Evolutionary conservation across 2,329 filamentous ascomycete species (phyloP).

Genomic region (Penicillium sp.): DNA sequence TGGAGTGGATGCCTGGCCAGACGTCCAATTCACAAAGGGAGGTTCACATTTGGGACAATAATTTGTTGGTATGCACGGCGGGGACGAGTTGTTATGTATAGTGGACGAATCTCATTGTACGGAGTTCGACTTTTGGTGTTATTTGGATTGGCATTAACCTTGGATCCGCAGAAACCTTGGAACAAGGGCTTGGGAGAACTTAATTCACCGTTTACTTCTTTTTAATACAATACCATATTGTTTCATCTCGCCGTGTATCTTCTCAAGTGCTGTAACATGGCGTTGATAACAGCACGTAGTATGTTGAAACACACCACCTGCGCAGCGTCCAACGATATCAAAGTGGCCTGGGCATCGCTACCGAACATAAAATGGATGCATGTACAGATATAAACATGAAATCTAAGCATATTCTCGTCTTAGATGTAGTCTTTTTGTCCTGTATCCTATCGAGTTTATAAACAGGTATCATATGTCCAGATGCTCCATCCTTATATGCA

Average conservation of each 20-base stretch:
- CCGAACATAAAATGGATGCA: background rate
- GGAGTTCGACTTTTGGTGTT: background rate
- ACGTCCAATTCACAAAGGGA: background rate
- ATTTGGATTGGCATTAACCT: background rate
- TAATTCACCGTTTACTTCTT: background rate
- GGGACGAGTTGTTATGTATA: background rate
- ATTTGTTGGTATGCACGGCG: background rate
- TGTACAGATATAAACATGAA: background rate
- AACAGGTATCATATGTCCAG: constrained; percentile 28
- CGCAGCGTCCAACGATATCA: no score
- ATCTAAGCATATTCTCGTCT: background rate
- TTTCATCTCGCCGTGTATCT: no score
- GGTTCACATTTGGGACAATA: background rate
- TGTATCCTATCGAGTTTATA: constrained; percentile 22
- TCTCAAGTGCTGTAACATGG: no score
- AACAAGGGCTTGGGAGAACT: background rate
- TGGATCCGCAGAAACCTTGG: background rate
- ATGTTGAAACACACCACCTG: no score
- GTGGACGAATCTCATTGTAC: background rate
- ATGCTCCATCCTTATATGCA: constrained; percentile 30
- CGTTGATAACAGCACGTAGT: no score
- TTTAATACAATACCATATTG: background rate
- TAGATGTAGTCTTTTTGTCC: constrained; percentile 2
- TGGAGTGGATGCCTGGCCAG: constrained; percentile 47
- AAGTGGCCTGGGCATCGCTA: no score